Evolutionary conservation across 129 eudicot species (phyloP), one percentile per base, ranked within the genome.

Genomic region (Pseudognaphalium luteoalbum): DNA sequence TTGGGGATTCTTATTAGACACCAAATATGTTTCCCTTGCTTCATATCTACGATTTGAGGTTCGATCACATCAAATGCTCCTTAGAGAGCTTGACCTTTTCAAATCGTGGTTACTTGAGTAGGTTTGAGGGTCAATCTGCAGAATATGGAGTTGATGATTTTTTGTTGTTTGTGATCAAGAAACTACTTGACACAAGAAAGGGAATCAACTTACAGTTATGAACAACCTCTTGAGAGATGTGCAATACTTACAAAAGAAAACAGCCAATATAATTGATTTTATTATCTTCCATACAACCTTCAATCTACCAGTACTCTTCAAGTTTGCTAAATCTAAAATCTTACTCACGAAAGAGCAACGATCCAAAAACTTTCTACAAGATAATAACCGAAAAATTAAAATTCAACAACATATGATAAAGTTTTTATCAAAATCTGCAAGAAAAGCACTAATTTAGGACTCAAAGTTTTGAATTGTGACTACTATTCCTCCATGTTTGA

Each of bases 271-370:
- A 25, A 25, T 25, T 54, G 41, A 76, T 52, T 56, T 76, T 34
- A 34, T 52, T 22, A 52, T 76, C 80, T 33, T 66, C 80, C 80
- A 76, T 66, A 76, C 66, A 52, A 28, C 39, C 14, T 34, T 76
- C 80, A 66, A 76, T 68, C 80, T 67, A 76, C 73, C 80, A 76
- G 25, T 52, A 52, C n/a, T 74, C 78, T 20, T 74, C 70, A 60
- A 74, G 78, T 34, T 61, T 74, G 70, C 78, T 60, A 7, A 60
- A 74, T 37, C 6, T 60, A 25, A 60, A 74, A 60, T 39, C 33
- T 60, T 73, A 8, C 78, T 42, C 33, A 9, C 33, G 29, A 41
- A 29, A 7, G 60, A 74, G 30, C 70, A 16, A 74, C 25, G 78
- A 60, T 16, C 58, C 61, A 74, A 61, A 39, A 25, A 35, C 44